Evolutionary conservation across 139 green algal genomes (phyloP).

Genomic region (Nannochloris sp.): DNA sequence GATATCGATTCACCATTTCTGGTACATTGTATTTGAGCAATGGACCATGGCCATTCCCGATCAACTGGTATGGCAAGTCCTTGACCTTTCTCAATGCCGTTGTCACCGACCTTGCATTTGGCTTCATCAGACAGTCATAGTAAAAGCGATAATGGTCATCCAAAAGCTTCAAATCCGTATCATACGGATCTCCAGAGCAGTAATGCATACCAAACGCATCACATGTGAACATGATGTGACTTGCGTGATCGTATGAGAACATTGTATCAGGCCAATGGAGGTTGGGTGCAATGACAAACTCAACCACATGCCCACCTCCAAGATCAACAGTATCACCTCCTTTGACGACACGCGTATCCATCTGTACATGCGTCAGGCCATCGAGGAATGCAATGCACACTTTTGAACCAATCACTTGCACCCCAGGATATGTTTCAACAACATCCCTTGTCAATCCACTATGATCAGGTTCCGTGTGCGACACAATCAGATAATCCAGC

Average conservation of each 20-base stretch:
- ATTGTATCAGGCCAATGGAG: conserved; percentile 96
- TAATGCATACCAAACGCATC: conserved; percentile 96
- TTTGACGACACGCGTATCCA: conserved; percentile 66
- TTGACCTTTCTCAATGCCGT: conserved; percentile 80
- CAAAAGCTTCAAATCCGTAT: conserved; percentile 45
- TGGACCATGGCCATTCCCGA: conserved; percentile 84
- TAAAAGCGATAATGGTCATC: conserved; percentile 84
- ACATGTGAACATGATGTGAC: conserved; percentile 91
- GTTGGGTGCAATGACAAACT: conserved; percentile 96
- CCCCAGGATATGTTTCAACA: conserved; percentile 69
- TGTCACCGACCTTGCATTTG: conserved; percentile 84
- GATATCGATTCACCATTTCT: conserved; percentile 66
- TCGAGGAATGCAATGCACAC: conserved; percentile 60
- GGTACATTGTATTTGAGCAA: conserved; percentile 65
- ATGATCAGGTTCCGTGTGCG: conserved; percentile 90
- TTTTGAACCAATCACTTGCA: conserved; percentile 75
- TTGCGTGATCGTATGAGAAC: conserved; percentile 83
- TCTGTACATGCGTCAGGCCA: conserved; percentile 54
- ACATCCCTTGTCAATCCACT: conserved; percentile 75
- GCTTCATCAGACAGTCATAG: conserved; percentile 97
- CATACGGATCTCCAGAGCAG: conserved; percentile 73
- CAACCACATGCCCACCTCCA: conserved; percentile 73
- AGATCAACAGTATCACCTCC: conserved; percentile 82
- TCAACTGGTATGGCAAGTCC: conserved; percentile 62
- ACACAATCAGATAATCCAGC: conserved; percentile 84